Evolutionary conservation across 2,329 filamentous ascomycete genomes (phyloP), one percentile per base, ranked within the genome.

Genomic region (Boeremia lycopersici): DNA sequence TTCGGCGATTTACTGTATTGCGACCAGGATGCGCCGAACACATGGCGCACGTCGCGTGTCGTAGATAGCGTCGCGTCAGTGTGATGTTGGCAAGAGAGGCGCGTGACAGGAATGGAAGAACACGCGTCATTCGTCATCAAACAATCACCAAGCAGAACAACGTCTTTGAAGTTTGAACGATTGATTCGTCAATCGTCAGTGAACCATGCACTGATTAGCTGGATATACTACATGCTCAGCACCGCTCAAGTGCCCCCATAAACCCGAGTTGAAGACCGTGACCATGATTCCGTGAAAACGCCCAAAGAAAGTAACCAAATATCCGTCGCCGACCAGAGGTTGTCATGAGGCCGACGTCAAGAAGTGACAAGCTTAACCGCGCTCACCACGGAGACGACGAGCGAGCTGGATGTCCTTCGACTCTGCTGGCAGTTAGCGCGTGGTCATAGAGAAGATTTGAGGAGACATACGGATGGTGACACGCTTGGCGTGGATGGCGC

Each of bases 361-460:
- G 59, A 67, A 61, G 53, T 50, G 60, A 60, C 52, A 58, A 55
- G 62, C 62, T 70, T 81, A 82, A 76, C 79, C 81, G 61, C 80
- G 79, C 79, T 82, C 80, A 69, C 80, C 80, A 73, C 80, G 80
- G 71, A 82, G 79, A 62, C 80, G 80, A 66, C 80, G 80, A 63
- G 93, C 93, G 57, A 98, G 84, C 78, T 97, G 93, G 68, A 99
- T 96, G 77, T 98, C 95, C 79, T 96, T 96, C 77, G 95, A 92
- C 90, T 96, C 93, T 74, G 64, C 33, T 15, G 10, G 23, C 5
- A 50, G 60, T 73, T 66, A 71, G 68, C 33, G 45, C 19, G 31
- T 56, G 39, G 4, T 55, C 34, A 30, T 23, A 10, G 1, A 13
- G 51, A 35, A 7, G 6, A n/a, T 13, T 10, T 31, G 9, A 33